Evolutionary conservation across 805 yeast genomes (phyloP).

Genomic region (Ogataea trehalophila): DNA sequence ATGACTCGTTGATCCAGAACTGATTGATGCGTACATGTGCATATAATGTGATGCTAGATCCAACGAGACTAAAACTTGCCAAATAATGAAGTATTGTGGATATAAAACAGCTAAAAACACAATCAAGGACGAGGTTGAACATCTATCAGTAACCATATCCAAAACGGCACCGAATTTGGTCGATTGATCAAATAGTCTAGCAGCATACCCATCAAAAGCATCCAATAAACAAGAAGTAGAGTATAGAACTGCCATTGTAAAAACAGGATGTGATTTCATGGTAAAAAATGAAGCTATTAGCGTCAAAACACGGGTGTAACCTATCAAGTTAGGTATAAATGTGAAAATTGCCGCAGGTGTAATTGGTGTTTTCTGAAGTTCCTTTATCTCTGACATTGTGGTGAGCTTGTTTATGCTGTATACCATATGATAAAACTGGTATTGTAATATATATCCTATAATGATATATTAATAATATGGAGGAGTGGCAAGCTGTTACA

Average conservation of each 20-base stretch:
- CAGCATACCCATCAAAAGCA: slow-evolving; percentile 95
- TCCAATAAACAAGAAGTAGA: slow-evolving; percentile 88
- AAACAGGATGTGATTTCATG: slow-evolving; percentile 80
- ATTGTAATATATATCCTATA: too few relatives aligned
- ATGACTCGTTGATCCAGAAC: slow-evolving; percentile 76
- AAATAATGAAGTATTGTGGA: slow-evolving; percentile 61
- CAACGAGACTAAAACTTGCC: slow-evolving; percentile 81
- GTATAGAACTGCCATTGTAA: slow-evolving; percentile 67
- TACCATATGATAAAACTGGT: neutral
- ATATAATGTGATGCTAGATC: slow-evolving; percentile 93
- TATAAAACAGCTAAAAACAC: slow-evolving; percentile 79
- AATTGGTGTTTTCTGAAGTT: slow-evolving; percentile 7
- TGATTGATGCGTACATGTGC: slow-evolving; percentile 95
- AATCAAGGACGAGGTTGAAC: slow-evolving; percentile 91
- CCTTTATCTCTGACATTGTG: neutral
- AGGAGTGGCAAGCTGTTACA: too few relatives aligned
- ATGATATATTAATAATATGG: too few relatives aligned
- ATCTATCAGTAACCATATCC: slow-evolving; percentile 98
- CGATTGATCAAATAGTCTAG: slow-evolving; percentile 82
- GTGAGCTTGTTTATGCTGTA: neutral
- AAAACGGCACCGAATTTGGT: slow-evolving; percentile 93
- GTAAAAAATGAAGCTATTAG: slow-evolving; percentile 74
- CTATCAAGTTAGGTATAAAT: slow-evolving; percentile 89
- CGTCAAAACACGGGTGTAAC: slow-evolving; percentile 77
- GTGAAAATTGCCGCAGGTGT: slow-evolving; percentile 47